Base-by-base conservation (phyloP, 352 stramenopile species). In the Globisporangium radiosum region DNA sequence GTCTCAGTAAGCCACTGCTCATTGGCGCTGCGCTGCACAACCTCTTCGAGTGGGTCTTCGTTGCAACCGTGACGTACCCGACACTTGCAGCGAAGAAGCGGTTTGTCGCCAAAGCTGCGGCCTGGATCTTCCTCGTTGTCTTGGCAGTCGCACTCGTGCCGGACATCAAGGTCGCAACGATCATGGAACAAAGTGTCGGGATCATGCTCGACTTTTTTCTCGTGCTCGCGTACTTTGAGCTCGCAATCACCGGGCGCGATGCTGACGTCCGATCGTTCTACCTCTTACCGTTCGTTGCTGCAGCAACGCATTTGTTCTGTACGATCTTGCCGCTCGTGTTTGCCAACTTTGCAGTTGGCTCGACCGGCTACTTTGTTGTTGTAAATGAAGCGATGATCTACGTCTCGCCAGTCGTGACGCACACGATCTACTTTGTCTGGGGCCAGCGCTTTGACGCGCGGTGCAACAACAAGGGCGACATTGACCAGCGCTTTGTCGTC, bases 151-250 rank as follows among this genome's bases (percentile, higher is more conserved):
- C 38, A 33, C 15, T 62, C 48, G 54, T 62, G 19, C 57, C 57
- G 50, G 57, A 62, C 40, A 45, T 44, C n/a, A 62, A 62, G 49
- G 44, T 56, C 15, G 57, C 57, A 39, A 56, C 50, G 25, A 40
- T 62, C 17, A 42, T 56, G 33, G 57, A 62, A n/a, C 57, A 62
- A 48, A 52, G 39, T 36, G 57, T 62, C 10, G 57, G 57, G 39
- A 62, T 62, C 49, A 62, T 62, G 57, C 57, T 62, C 57, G 57
- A 62, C 49, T 62, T 62, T 48, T 62, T 62, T 49, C 57, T 62
- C 25, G 19, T 56, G 6, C 11, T 62, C 15, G 39, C 40, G 40
- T 62, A 52, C 49, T 62, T 62, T 19, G 57, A 62, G 40, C 57
- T 56, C 33, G 57, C 57, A 38, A 49, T 62, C 15, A 52, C 55